phyloP scores from a whole-genome alignment of 2,329 filamentous ascomycete genomes.

The Colletotrichum filicis region DNA sequence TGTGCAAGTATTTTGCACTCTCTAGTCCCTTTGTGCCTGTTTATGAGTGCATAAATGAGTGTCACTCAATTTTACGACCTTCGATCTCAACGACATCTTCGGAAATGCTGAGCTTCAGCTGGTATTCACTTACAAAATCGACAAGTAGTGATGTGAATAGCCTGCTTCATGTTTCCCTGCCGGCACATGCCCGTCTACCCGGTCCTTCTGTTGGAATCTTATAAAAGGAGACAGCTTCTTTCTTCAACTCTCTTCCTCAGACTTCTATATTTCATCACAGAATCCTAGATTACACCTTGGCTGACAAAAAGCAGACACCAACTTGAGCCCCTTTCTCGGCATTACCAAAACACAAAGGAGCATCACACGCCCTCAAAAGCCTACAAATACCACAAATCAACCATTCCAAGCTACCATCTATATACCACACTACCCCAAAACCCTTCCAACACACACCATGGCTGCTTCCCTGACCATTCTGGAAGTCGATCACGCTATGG shows the following conservation, averaged over 20 bases:
- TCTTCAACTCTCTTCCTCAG: not conserved
- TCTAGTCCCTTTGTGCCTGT: too few species aligned
- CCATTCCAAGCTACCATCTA: constrained; percentile 38
- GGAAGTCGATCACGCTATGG: not conserved
- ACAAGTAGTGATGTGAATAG: not conserved
- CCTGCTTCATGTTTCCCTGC: not conserved
- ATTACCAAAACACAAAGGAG: not conserved
- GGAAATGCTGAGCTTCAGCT: too few species aligned
- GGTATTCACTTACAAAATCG: too few species aligned
- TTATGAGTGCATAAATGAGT: too few species aligned
- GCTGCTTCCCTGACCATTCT: not conserved
- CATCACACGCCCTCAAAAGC: not conserved
- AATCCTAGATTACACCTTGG: not conserved
- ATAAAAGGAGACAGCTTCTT: not conserved
- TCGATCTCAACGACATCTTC: too few species aligned
- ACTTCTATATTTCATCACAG: not conserved
- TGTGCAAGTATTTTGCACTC: not conserved
- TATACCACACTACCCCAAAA: not conserved
- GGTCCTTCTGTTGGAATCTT: not conserved
- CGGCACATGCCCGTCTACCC: not conserved
- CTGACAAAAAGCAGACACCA: not conserved
- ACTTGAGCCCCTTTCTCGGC: not conserved
- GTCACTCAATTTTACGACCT: too few species aligned
- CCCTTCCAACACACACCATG: not conserved
- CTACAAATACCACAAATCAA: not conserved